phyloP scores from a whole-genome alignment of 2,329 filamentous ascomycete genomes.

The Elsinoe necatrix region DNA sequence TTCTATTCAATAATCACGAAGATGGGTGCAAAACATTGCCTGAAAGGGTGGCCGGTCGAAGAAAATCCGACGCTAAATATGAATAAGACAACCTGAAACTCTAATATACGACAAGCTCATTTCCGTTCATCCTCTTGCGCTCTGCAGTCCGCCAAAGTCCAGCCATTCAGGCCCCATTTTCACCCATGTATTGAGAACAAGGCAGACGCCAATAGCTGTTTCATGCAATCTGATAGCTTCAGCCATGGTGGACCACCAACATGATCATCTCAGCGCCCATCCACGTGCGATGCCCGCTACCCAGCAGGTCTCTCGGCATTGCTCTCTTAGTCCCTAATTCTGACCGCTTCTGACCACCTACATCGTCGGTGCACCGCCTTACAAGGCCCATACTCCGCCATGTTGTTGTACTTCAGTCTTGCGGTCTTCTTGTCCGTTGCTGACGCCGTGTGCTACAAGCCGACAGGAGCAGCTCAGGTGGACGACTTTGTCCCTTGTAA shows the following conservation, averaged over 20 bases:
- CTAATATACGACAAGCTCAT: neutral
- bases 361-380: neutral
- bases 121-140: neutral
- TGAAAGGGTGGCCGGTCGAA: neutral
- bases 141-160: neutral
- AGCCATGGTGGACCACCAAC: slow-evolving; percentile 1
- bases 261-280: neutral
- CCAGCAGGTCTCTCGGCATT: neutral
- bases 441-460: slow-evolving; percentile 7
- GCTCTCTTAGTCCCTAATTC: neutral
- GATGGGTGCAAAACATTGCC: neutral
- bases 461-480: neutral
- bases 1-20: no score
- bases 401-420: slow-evolving; percentile 5
- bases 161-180: neutral
- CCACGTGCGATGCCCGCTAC: neutral
- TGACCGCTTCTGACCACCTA: neutral
- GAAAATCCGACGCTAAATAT: no score
- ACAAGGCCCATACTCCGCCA: neutral
- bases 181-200: neutral
- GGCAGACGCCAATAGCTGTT: neutral
- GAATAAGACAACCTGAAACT: neutral
- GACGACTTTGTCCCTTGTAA: slow-evolving; percentile 14
- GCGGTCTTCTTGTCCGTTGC: neutral
- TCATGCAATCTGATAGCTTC: neutral